These are phyloP conservation scores for Agaricus sinodeliciosus DNA, from an alignment of 768 basidiomycete genomes.

Conservation along the genomic window DNA sequence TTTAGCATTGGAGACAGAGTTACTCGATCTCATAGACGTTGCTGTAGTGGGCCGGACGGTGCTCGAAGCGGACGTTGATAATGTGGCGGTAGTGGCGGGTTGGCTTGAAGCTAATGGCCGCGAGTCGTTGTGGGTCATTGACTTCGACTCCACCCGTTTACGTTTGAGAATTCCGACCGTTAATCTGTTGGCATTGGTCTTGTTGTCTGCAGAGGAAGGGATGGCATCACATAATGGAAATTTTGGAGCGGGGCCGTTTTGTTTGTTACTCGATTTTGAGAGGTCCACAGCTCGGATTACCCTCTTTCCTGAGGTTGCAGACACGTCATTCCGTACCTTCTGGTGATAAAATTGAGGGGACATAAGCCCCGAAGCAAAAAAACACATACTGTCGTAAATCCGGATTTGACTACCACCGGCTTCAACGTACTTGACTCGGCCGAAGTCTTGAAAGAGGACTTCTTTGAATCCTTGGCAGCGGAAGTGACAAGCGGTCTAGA, in stretches of 20 bases:
- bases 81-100: slow-evolving; percentile 18
- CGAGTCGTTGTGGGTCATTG: slow-evolving; percentile 19
- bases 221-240: not conserved
- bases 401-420: not conserved
- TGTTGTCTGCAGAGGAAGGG: not conserved
- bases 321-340: not conserved
- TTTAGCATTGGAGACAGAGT: not conserved
- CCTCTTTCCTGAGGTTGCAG: not conserved
- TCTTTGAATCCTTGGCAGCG: slow-evolving; percentile 2
- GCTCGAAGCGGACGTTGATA: not conserved
- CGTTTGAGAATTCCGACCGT: slow-evolving; percentile 28
- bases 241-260: not conserved
- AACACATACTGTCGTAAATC: not conserved
- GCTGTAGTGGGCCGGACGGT: not conserved
- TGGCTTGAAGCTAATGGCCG: slow-evolving; percentile 22
- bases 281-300: slow-evolving; percentile 9
- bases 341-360: not conserved
- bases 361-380: not conserved
- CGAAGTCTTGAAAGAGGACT: slow-evolving; percentile 3
- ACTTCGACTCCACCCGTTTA: slow-evolving; percentile 30
- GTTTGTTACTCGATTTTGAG: not conserved
- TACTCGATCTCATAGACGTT: not conserved
- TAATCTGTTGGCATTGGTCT: not conserved
- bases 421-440: slow-evolving; percentile 11
- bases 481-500: slow-evolving; percentile 25